These are phyloP conservation scores for Dothiorella sarmentorum DNA, from an alignment of 2,329 filamentous ascomycete genomes.

Conservation along the genomic window DNA sequence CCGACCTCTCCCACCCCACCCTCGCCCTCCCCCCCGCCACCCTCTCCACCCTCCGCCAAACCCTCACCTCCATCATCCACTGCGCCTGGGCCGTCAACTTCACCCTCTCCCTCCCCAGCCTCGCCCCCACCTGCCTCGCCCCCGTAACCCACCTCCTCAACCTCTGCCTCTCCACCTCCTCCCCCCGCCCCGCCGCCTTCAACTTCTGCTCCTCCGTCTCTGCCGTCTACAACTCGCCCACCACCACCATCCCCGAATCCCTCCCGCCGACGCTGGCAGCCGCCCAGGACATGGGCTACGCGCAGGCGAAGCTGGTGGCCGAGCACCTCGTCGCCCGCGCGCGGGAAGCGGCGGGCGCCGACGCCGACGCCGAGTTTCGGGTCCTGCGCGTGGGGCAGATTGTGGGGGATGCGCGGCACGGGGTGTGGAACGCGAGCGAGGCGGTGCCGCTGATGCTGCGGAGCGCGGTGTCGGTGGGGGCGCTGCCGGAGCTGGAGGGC, in stretches of 20 bases:
- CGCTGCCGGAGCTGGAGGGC: constrained; percentile 45
- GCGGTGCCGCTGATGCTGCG: constrained; percentile 51
- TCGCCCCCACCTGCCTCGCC: constrained; percentile 46
- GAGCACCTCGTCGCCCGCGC: constrained; percentile 45
- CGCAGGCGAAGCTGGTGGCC: constrained; percentile 48
- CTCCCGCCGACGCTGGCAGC: constrained; percentile 34
- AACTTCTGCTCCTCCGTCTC: constrained; percentile 48
- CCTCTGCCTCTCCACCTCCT: constrained; percentile 36
- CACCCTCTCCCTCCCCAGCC: constrained; percentile 50
- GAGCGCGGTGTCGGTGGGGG: constrained; percentile 45
- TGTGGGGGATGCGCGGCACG: constrained; percentile 45
- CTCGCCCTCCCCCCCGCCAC: constrained; percentile 39
- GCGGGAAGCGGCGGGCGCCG: constrained; percentile 19
- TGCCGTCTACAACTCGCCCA: constrained; percentile 23
- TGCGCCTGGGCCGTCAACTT: constrained; percentile 57
- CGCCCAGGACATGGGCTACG: constrained; percentile 52
- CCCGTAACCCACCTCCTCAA: constrained; percentile 45
- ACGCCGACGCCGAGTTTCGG: constrained; percentile 27
- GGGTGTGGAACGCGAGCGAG: constrained; percentile 50
- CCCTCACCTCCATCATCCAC: constrained; percentile 48
- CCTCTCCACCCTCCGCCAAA: constrained; percentile 21
- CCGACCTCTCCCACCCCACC: constrained; percentile 39
- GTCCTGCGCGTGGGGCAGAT: constrained; percentile 47
- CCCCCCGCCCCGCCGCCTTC: constrained; percentile 37
- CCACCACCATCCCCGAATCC: constrained; percentile 34